Percentiles rank a stretch among this genome's conserved stretches.
Evolutionary conservation across 2,329 filamentous ascomycete species (phyloP).

Genomic region (Aotearoamyces nothofagi): DNA sequence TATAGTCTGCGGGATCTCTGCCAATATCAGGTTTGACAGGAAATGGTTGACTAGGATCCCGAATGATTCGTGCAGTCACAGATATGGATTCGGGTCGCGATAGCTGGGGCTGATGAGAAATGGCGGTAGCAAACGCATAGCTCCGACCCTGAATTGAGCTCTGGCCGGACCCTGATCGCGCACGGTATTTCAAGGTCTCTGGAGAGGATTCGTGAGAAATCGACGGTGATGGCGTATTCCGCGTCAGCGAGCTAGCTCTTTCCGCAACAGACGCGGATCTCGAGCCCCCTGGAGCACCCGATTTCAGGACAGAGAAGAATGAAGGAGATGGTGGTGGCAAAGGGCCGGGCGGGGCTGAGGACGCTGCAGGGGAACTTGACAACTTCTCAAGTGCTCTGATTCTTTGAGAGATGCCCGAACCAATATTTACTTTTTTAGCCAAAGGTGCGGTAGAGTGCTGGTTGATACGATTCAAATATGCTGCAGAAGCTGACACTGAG

Average conservation of each 20-base stretch:
- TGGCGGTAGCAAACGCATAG: slow-evolving; percentile 9
- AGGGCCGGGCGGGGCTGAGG: slow-evolving; percentile 8
- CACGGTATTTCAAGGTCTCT: slow-evolving; percentile 21
- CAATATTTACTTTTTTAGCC: slow-evolving; percentile 66
- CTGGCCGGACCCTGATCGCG: slow-evolving; percentile 13
- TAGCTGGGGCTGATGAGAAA: slow-evolving; percentile 19
- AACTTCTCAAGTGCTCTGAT: slow-evolving; percentile 88
- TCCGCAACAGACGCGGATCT: slow-evolving; percentile 22
- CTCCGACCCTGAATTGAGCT: slow-evolving; percentile 15
- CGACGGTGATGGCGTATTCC: slow-evolving; percentile 19
- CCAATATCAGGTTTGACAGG: slow-evolving; percentile 26
- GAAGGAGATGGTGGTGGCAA: slow-evolving; percentile 31
- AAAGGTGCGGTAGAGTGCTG: slow-evolving; percentile 34
- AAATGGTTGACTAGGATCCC: slow-evolving; percentile 37
- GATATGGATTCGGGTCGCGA: slow-evolving; percentile 63
- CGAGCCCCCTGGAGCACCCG: slow-evolving; percentile 16
- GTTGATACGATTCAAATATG: slow-evolving; percentile 38
- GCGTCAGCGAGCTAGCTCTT: slow-evolving; percentile 20
- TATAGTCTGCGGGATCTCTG: slow-evolving; percentile 25
- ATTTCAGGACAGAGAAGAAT: slow-evolving; percentile 43
- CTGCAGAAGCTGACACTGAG: slow-evolving; percentile 33
- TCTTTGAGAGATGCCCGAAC: slow-evolving; percentile 81
- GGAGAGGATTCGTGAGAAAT: slow-evolving; percentile 31
- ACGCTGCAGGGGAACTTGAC: slow-evolving; percentile 30
- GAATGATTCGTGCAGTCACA: slow-evolving; percentile 71